Evolutionary conservation across 1,284 basidiomycete genomes (phyloP).

Genomic region (Marasmius fiardii): DNA sequence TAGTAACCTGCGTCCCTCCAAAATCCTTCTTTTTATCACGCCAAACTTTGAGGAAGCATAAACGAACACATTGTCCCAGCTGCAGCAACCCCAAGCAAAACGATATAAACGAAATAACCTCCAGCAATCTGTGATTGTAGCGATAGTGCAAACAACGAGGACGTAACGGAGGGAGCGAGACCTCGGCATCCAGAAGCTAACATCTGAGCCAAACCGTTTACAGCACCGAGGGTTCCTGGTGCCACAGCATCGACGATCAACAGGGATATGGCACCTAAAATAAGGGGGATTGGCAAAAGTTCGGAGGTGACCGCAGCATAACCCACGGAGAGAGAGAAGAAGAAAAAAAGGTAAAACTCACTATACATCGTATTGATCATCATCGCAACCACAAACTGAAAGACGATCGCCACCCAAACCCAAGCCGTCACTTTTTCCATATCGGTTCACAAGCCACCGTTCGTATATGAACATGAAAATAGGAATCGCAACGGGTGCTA

Average conservation of each 20-base stretch:
- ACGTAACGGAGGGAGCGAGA: conserved; percentile 8
- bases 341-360: conserved; percentile 3
- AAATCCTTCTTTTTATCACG: neutral
- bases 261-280: conserved; percentile 5
- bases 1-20: too few species aligned
- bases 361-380: conserved; percentile 9
- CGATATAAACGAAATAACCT: conserved; percentile 28
- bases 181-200: conserved; percentile 12
- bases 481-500: neutral
- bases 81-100: conserved; percentile 18
- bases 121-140: conserved; percentile 23
- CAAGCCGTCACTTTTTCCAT: conserved; percentile 1
- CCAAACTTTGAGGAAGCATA: neutral
- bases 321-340: neutral
- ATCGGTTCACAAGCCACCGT: conserved; percentile 1
- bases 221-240: conserved; percentile 16
- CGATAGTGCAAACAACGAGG: conserved; percentile 9
- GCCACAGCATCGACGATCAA: conserved; percentile 10
- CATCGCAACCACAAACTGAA: conserved; percentile 5
- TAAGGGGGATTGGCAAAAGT: neutral
- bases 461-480: conserved; percentile 9
- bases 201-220: conserved; percentile 21
- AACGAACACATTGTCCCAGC: conserved; percentile 7
- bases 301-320: neutral
- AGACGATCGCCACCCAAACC: conserved; percentile 10